Evolutionary conservation across 805 yeast species (phyloP), one percentile per base, ranked within the genome.

Genomic region (Kodamaea neixiangensis): DNA sequence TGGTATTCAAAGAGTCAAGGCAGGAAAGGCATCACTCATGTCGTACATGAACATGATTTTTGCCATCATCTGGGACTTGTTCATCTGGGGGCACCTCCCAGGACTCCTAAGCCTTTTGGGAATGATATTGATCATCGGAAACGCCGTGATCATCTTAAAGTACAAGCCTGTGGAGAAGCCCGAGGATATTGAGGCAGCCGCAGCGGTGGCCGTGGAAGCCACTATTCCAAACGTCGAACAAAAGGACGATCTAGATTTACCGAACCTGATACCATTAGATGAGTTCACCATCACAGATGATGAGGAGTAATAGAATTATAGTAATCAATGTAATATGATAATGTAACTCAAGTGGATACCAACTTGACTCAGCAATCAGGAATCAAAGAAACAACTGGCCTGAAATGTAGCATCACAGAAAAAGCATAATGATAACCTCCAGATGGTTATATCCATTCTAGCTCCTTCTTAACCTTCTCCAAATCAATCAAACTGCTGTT

Each of bases 1-100:
- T 7, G 97, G 97, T 0, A 79, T 91, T 46, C 96, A 89, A 64
- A 74, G 89, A 49, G 96, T 88, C 55, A 72, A 74, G 47, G 96
- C 97, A 0, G 83, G 90, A 3, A 77, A 87, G 50, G 89, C 91
- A 0, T 77, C 92, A 10, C 76, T 88, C 53, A 84, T 89, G 82
- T 71, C 80, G 1, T 92, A 92, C 64, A 77, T 91, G 1, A 89
- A 85, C 61, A 78, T 91, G 76, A 70, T 91, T 1, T 89, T 86
- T 69, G 93, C 97, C 0, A 70, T 89, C 14, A 51, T 87, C 29
- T 85, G 92, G 82, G 97, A 91, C 63, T 70, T 81, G 33, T 41
- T 82, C 0, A 69, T 90, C 22, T 92, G 89, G 85, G 76, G 81
- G 54, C 90, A 86, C 63, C 65, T 83, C 18, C 97, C 97, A 0